phyloP scores from a whole-genome alignment of 2,329 filamentous ascomycete genomes.

The Madurella mycetomatis region DNA sequence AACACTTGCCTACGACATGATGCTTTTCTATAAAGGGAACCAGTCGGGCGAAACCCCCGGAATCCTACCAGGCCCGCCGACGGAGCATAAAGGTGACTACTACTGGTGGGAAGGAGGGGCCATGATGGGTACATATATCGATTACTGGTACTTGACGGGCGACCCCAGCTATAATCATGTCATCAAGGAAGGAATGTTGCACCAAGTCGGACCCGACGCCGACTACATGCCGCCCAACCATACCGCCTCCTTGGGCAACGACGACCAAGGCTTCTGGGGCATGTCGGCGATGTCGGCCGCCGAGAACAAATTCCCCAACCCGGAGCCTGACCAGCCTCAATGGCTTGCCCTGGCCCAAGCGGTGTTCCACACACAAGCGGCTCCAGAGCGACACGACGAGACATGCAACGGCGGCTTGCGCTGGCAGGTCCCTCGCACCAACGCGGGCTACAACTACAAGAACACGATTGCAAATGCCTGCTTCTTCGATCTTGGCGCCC shows the following conservation, averaged over 20 bases:
- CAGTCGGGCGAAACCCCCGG: slow-evolving; percentile 48
- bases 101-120: slow-evolving; percentile 74
- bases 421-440: slow-evolving; percentile 73
- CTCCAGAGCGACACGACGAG: slow-evolving; percentile 57
- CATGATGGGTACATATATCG: slow-evolving; percentile 63
- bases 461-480: slow-evolving; percentile 41
- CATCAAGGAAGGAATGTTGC: slow-evolving; percentile 52
- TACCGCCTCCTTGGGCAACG: slow-evolving; percentile 56
- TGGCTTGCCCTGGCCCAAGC: slow-evolving; percentile 66
- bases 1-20: slow-evolving; percentile 26
- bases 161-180: slow-evolving; percentile 59
- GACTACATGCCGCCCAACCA: slow-evolving; percentile 60
- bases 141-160: slow-evolving; percentile 66
- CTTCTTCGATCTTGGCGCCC: slow-evolving; percentile 62
- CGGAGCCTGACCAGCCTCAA: slow-evolving; percentile 48
- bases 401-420: slow-evolving; percentile 66
- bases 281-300: slow-evolving; percentile 65
- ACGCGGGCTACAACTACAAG: slow-evolving; percentile 74
- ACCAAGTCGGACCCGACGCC: slow-evolving; percentile 51
- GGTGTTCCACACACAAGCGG: slow-evolving; percentile 61
- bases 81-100: slow-evolving; percentile 47
- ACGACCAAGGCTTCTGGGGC: slow-evolving; percentile 69
- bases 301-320: slow-evolving; percentile 60
- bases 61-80: slow-evolving; percentile 53
- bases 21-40: slow-evolving; percentile 28